Evolutionary conservation across 2,329 filamentous ascomycete genomes (phyloP), one percentile per base, ranked within the genome.

Genomic region (Fusarium begoniae): DNA sequence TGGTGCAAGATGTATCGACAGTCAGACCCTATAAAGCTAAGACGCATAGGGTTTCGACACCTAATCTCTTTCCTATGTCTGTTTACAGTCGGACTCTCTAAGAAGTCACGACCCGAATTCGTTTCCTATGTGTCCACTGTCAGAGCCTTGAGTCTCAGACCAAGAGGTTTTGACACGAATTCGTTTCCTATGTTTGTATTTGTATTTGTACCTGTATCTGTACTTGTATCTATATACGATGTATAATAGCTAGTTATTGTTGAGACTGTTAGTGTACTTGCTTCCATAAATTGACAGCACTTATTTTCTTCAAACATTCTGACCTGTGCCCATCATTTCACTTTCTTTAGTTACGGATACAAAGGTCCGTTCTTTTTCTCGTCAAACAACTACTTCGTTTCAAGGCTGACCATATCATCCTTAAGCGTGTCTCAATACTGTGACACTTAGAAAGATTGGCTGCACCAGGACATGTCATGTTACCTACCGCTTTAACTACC

Each of bases 1-100:
- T 37, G 72, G 72, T 63, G 72, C 72, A 41, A 75, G 72, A 54
- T 74, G 72, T 73, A 75, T 74, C 43, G 72, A 74, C 69, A 73
- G 69, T 53, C 69, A 75, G 44, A 60, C 50, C 22, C 26, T 69
- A 37, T 17, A n/a, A 41, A 40, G 13, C 60, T 38, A 66, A 45
- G 28, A 43, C 18, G 47, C 40, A 41, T 48, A 53, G 63, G n/a
- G 38, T 11, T 22, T 47, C 57, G 26, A 60, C 55, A 38, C 53
- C 48, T 51, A 40, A 32, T 35, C n/a, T 35, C n/a, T 72, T 73
- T 65, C 38, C 48, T 69, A 64, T 69, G 48, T 64, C 45, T 69
- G 35, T n/a, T 32, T 38, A 66, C 63, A 56, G 63, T 66, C 60
- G 44, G 35, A 43, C 60, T 20, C 20, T 47, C 6, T 37, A 50